phyloP scores from a whole-genome alignment of 345 rosid genomes.

The Litchi chinensis region DNA sequence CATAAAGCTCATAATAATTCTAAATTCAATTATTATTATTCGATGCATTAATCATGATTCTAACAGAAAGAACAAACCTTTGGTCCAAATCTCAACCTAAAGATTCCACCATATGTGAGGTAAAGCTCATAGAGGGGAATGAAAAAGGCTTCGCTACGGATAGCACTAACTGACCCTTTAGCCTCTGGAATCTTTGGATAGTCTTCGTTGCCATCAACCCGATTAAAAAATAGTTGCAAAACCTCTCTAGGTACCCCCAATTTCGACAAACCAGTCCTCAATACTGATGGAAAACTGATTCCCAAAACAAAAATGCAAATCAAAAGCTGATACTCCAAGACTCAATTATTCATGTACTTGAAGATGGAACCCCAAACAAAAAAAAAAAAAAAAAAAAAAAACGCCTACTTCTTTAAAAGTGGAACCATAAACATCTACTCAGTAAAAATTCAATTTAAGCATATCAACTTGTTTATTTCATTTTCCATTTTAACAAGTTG shows the following conservation, averaged over 20 bases:
- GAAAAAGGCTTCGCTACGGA: constrained; percentile 89
- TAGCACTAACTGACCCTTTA: constrained; percentile 63
- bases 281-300: constrained; percentile 53
- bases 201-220: constrained; percentile 48
- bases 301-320: constrained; percentile 3
- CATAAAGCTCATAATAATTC: background rate
- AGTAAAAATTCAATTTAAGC: background rate
- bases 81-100: constrained; percentile 90
- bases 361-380: background rate
- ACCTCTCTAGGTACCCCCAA: constrained; percentile 60
- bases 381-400: background rate
- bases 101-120: constrained; percentile 93
- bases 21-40: background rate
- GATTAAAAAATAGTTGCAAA: constrained; percentile 59
- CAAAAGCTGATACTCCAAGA: background rate
- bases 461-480: background rate
- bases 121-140: constrained; percentile 86
- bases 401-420: too few species aligned
- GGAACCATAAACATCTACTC: too few species aligned
- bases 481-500: too few species aligned
- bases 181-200: constrained; percentile 81
- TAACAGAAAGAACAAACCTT: constrained; percentile 58
- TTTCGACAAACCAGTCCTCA: constrained; percentile 76
- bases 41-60: background rate
- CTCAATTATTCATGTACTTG: background rate